Base-by-base conservation (phyloP, 768 basidiomycete species). In the Kwoniella mangroviensis region DNA sequence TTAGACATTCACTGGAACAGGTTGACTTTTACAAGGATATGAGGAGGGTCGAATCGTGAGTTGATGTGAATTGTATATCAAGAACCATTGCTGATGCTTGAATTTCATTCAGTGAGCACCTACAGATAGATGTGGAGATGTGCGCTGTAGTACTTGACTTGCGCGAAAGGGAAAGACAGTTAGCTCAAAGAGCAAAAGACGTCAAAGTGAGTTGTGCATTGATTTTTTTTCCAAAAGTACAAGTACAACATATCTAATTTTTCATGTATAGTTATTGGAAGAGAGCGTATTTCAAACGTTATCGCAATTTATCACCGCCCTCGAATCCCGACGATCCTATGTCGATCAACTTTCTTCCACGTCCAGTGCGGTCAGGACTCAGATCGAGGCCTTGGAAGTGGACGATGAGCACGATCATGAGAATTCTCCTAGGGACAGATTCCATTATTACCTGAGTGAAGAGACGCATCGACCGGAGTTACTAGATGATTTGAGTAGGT, bases 71-170 rank as follows among this genome's bases (percentile, higher is more conserved):
- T 7, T 34, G 34, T 34, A 34, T 34, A 34, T 34, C 15, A 5
- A 11, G 21, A 24, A 56, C 49, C 19, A 19, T 43, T 60, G 58
- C 24, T 60, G 19, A 24, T 12, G n/a, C 55, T 40, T 12, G 53
- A 21, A 55, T 52, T 73, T n/a, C 54, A 17, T 21, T 21, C 34
- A 79, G 78, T n/a, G 71, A 76, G 24, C 71, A 80, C 43, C 73
- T 80, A 1, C 66, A 61, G 21, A 63, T 80, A 6, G 79, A 80
- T 55, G 79, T 80, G 12, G 73, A 80, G 60, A 69, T 80, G 68
- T 73, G 73, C 45, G 26, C 67, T 17, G 65, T 71, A 7, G 72
- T 80, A 3, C 63, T 65, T 4, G 75, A 80, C 26, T 63, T 80
- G 6, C 68, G 76, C 21, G 58, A 67, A 21, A 19, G 68, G 24